Evolutionary conservation across 2,329 filamentous ascomycete species (phyloP), one percentile per base, ranked within the genome.

Genomic region (Pseudohalonectria lignicola): DNA sequence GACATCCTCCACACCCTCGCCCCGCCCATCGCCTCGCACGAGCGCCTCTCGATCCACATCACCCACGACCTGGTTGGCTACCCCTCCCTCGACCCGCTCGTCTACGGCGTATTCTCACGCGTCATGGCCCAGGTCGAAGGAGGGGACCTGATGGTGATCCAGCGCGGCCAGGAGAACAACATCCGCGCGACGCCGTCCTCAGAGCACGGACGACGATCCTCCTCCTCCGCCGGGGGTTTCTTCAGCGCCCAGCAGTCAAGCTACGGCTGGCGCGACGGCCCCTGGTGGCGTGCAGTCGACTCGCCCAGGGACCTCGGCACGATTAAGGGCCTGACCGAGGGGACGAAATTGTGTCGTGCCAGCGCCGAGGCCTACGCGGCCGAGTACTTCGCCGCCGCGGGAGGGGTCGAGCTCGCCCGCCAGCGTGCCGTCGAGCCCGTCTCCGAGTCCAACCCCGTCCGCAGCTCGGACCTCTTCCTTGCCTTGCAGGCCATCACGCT

Each of bases 81-180:
- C 57, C 92, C 92, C 3, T 90, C 86, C 15, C 77, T 98, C 49
- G 90, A 96, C 56, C 87, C 90, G 15, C 74, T 95, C 39, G 86
- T 96, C 50, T 86, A 96, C 62, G 74, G 75, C 41, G 87, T 92
- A 45, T 98, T 98, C 65, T 83, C 83, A 39, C 81, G 87, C 38
- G 88, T 98, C 52, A 98, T 98, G 92, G 76, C 87, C n/a, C 92
- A 98, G 63, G 92, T 98, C 33, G 92, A 98, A 62, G 92, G 92
- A 46, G 92, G 92, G 39, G 92, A 96, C 52, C 71, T 98, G 15
- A 72, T 96, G 39, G 92, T 98, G 39, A 79, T 96, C 43, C 92
- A 98, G 62, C 84, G 88, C 28, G 92, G 92, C 16, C 83, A 86
- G 43, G 92, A 96, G 61, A 85, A 80, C 35, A 75, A 79, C 34